A percentile compares a stretch with the other conserved stretches of the same genome.
Conservation (phyloP, 768 basidiomycete species). For the Auriculariales sp. region DNA sequence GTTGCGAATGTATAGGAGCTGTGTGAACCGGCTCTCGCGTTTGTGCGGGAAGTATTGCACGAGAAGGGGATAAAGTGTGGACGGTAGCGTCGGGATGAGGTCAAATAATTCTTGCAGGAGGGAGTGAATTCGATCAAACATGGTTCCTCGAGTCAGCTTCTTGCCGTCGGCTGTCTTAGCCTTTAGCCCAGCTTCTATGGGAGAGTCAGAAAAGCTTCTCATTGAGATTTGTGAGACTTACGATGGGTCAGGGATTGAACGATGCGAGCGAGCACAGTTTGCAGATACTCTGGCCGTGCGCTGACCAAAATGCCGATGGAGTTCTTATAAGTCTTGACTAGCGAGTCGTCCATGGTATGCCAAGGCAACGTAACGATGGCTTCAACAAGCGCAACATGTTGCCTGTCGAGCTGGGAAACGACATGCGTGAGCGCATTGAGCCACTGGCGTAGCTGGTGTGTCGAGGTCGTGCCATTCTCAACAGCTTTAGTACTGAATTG, state of each 20-base stretch:
- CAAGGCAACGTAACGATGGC: constrained; percentile 82
- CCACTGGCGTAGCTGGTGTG: constrained; percentile 59
- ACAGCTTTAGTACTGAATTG: constrained; percentile 38
- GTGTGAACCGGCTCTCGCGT: constrained; percentile 62
- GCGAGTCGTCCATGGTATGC: constrained; percentile 75
- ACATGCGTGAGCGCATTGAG: constrained; percentile 81
- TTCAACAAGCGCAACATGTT: constrained; percentile 67
- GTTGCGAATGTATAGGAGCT: constrained; percentile 86
- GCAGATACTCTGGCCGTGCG: constrained; percentile 83
- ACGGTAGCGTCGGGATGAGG: constrained; percentile 82
- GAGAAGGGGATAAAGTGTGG: constrained; percentile 74
- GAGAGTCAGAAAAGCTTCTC: background rate
- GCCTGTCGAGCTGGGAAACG: constrained; percentile 75
- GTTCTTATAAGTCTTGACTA: constrained; percentile 78
- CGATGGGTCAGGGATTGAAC: constrained; percentile 82
- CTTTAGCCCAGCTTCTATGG: constrained; percentile 56
- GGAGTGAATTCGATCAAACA: constrained; percentile 77
- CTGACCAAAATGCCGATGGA: constrained; percentile 88
- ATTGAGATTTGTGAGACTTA: constrained; percentile 26
- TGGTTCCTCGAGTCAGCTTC: constrained; percentile 60
- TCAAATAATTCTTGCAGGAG: constrained; percentile 78
- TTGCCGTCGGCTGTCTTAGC: constrained; percentile 34
- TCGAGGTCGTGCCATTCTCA: constrained; percentile 14
- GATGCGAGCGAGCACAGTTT: constrained; percentile 65
- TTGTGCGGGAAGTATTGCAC: constrained; percentile 86